Base-by-base conservation (phyloP, 1,139 yeast species). In the Scheffersomyces quercinus region DNA sequence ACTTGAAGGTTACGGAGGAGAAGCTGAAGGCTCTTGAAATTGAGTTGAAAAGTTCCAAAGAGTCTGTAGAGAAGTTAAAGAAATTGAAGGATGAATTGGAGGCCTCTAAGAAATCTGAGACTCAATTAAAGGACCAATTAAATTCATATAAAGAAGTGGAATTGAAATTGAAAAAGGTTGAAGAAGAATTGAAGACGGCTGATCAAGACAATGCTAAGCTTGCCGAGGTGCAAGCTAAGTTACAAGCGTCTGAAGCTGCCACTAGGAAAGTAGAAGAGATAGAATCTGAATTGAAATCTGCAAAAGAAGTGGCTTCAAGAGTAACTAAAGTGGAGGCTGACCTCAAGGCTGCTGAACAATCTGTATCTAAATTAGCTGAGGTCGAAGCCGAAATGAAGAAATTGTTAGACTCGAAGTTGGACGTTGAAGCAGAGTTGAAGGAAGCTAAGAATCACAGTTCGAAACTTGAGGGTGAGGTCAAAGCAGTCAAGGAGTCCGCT, bases 41-140 rank as follows among this genome's bases (percentile, higher is more conserved):
- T 13, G 35, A 31, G 11, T 31, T 31, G 35, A 31, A 31, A n/a
- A 5, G 15, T 5, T 4, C 20, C 15, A 31, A 9, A 7, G 24
- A 10, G 5, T 7, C 11, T 15, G 35, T 20, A 4, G 20, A 15
- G 3, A 31, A 13, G 24, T 49, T 55, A 37, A 49, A 48, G 10
- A 31, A 14, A 8, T 49, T 55, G 37, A 49, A 48, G 10, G 42
- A 47, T 12, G 44, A 46, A 30, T 39, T 43, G 5, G 41, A 42
- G 31, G 38, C 42, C 16, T 29, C 33, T 29, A 51, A 51, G 35
- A 43, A 48, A 13, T 6, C 43, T n/a, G 30, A 38, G 29, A 12
- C 36, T 8, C 29, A 34, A 30, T 32, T 13, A 10, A 37, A 26
- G 6, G 40, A 20, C 2, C 26, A 20, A 20, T 6, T 20, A 20